Evolutionary conservation across 1,284 basidiomycete genomes (phyloP), one percentile per base, ranked within the genome.

Genomic region (Phaffia rhodozyma): DNA sequence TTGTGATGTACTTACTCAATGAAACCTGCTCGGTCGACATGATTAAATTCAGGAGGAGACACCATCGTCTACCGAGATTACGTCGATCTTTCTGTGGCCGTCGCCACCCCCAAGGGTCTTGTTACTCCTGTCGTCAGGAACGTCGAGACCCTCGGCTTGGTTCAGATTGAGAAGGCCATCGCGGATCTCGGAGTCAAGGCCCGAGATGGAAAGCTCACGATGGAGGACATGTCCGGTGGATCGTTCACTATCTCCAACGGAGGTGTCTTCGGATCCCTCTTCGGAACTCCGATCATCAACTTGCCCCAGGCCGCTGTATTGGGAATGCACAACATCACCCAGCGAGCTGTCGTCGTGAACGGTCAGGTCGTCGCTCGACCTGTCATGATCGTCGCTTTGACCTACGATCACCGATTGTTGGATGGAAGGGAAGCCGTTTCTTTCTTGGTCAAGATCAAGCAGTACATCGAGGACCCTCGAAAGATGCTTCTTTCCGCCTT

Each of bases 241-340:
- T 87, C 90, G 27, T 97, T 98, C 82, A 98, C 94, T 71, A 97
- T 98, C 77, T 97, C 94, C 62, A 98, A 98, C 75, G 96, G 96
- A 58, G 96, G 94, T 72, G 94, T 98, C 73, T 98, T 98, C 72
- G 94, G 94, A 63, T 96, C 91, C 61, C 80, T 97, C 57, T 97
- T 87, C 74, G 94, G 94, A 60, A 98, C 94, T 48, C 94, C 94
- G 59, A 93, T 92, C 75, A 93, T 98, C 79, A 98, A 97, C 81
- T 79, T 94, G 64, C 94, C 94, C 25, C 94, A 97, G 76, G 80
- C 91, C 53, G 94, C 92, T 65, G 93, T 97, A 25, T 82, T 97
- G 65, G 86, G 89, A 67, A 97, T 97, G 91, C 94, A 98, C 79
- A 74, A 91, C 29, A 92, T 97, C 81, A 96, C 94, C 78, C 91